Evolutionary conservation across 305 asterid genomes (phyloP).

Genomic region (Rubia occidens): DNA sequence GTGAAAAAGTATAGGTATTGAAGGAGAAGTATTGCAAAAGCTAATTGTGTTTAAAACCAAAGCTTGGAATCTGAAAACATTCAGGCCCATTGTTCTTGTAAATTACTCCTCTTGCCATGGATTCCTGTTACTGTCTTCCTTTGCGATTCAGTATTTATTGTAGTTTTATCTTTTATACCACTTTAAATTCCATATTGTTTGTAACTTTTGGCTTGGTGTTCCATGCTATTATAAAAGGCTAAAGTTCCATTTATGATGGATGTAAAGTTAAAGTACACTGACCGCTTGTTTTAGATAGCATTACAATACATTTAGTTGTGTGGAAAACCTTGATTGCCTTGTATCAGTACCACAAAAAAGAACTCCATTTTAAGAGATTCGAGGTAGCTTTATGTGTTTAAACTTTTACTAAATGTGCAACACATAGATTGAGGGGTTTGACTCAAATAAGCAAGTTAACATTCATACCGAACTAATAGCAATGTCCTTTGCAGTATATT

Average conservation of each 20-base stretch:
- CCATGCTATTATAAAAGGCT: not conserved
- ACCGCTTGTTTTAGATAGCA: not conserved
- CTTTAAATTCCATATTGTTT: not conserved
- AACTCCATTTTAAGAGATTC: not conserved
- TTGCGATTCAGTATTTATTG: not conserved
- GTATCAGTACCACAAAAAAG: not conserved
- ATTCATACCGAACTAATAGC: conserved; percentile 58
- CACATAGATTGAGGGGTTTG: not conserved
- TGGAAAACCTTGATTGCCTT: not conserved
- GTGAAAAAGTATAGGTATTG: not conserved
- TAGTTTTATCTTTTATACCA: not conserved
- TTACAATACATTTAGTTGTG: not conserved
- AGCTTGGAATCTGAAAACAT: no score
- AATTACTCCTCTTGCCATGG: not conserved
- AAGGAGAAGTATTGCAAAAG: conserved; percentile 16
- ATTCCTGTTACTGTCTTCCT: not conserved
- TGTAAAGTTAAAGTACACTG: not conserved
- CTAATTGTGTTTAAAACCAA: no score
- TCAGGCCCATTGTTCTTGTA: no score
- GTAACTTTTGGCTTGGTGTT: not conserved
- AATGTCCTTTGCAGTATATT: conserved; percentile 38
- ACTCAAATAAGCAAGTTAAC: conserved; percentile 12
- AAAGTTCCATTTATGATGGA: not conserved
- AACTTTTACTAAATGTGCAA: no score
- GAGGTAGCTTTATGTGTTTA: no score